These are phyloP conservation scores for Jasminum sambac DNA, from an alignment of 257 asterid genomes.

Conservation along the genomic window DNA sequence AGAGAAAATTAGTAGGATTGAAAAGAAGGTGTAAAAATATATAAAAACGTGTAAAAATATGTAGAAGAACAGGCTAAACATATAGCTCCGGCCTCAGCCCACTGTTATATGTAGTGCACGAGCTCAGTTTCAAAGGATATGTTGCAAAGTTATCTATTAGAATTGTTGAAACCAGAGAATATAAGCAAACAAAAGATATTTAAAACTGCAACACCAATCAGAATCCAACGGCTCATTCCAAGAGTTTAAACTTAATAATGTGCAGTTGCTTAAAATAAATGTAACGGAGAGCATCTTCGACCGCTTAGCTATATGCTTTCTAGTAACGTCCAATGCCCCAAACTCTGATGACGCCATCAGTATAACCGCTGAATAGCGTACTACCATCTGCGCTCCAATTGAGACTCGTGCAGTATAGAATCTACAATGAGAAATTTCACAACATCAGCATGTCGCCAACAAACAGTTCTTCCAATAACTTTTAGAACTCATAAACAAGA, in stretches of 20 bases:
- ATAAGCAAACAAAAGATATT: constrained; percentile 17
- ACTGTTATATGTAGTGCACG: too few species aligned
- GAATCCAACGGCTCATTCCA: constrained; percentile 31
- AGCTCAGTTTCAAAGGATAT: too few species aligned
- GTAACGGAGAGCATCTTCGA: constrained; percentile 10
- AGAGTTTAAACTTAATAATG: constrained; percentile 22
- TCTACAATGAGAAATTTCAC: constrained; percentile 36
- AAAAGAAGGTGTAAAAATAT: too few species aligned
- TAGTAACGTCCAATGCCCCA: constrained; percentile 84
- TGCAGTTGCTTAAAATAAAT: constrained; percentile 12
- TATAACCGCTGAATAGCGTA: constrained; percentile 90
- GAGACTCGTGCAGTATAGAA: constrained; percentile 84
- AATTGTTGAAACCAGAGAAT: too few species aligned
- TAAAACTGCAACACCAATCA: constrained; percentile 40
- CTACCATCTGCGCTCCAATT: constrained; percentile 92
- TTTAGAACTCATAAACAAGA: neutral
- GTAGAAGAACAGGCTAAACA: too few species aligned
- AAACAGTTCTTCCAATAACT: neutral
- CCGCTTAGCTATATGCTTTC: constrained; percentile 22
- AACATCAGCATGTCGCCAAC: neutral
- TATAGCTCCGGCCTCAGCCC: too few species aligned
- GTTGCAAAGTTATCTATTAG: too few species aligned
- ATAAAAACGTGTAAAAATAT: too few species aligned
- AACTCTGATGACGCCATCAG: constrained; percentile 87
- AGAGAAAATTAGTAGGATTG: too few species aligned